phyloP scores from a whole-genome alignment of 179 eudicot species.

The Vitellaria paradoxa region DNA sequence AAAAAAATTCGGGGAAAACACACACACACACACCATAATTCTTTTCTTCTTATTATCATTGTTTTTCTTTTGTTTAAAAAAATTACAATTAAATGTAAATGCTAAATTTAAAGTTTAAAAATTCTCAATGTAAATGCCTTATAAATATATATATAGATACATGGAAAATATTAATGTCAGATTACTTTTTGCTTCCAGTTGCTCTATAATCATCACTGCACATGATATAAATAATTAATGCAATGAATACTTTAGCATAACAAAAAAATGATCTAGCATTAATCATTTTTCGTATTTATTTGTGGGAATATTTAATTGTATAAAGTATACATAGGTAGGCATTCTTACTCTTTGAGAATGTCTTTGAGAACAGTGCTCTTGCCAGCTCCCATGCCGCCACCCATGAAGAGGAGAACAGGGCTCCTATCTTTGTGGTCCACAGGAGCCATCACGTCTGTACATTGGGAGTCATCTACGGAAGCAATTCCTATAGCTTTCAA shows the following conservation, averaged over 20 bases:
- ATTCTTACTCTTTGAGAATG: conserved; percentile 86
- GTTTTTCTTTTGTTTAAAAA: not conserved
- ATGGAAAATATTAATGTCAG: too few species aligned
- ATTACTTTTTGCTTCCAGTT: too few species aligned
- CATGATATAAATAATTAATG: too few species aligned
- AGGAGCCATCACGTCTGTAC: conserved; percentile 98
- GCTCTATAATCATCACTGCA: too few species aligned
- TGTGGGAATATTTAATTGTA: not conserved
- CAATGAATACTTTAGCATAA: too few species aligned
- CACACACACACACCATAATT: too few species aligned
- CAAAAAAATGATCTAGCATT: too few species aligned
- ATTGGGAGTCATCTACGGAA: conserved; percentile 67
- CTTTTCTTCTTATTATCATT: not conserved
- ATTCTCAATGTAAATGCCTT: too few species aligned
- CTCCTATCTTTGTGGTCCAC: conserved; percentile 91
- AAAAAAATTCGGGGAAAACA: not conserved
- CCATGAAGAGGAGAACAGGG: conserved; percentile 97
- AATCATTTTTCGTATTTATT: too few species aligned
- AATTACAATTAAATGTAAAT: not conserved
- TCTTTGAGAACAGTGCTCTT: conserved; percentile 99
- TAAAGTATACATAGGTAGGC: not conserved
- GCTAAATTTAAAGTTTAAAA: too few species aligned
- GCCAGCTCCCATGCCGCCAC: conserved; percentile 99
- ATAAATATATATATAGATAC: too few species aligned
- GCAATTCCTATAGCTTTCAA: conserved; percentile 91